Base-by-base conservation (phyloP, 441 rosid species). In the Jatropha multifida region DNA sequence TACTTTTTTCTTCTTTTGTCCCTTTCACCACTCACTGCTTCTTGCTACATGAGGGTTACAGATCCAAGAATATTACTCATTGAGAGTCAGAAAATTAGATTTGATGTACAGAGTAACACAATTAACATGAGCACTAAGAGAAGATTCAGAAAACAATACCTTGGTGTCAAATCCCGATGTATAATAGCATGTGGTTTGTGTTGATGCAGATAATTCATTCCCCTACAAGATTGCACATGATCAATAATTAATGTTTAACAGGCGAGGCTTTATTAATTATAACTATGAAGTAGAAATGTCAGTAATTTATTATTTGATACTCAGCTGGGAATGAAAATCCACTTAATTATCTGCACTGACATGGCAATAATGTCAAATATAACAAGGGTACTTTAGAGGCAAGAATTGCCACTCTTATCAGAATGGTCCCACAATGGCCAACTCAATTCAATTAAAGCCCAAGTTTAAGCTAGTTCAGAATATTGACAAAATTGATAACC, bases 161-260 rank as follows among this genome's bases (percentile, higher is more conserved):
- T 90, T 18, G 90, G 91, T 0, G 90, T 90, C 83, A 88, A 78
- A 81, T 88, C 94, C 48, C 89, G 84, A 77, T 86, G 91, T 74
- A 88, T 82, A n/a, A 85, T 88, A 64, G 91, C 84, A 73, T 85
- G 86, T 8, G 89, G 91, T 71, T 85, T 89, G 77, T 86, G 90
- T 73, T 83, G 87, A 77, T 85, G 91, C 78, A 90, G 88, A 81
- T 90, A 90, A 77, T 90, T 90, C 94, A 86, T 90, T 72, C 91
- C 91, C 78, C 91, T 88, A 80, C 76, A 86, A 79, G 56, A 40
- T 56, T 74, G 7, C 26, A 32, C 32, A 60, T 23, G 17, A 32
- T 63, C 40, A 75, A 20, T 48, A 59, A 59, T 15, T 11, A 54
- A 52, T 41, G 12, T 44, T 60, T 61, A 40, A 40, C 6, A 64